Base-by-base conservation (phyloP, 352 stramenopile species). In the Proteromonas lacertae region DNA sequence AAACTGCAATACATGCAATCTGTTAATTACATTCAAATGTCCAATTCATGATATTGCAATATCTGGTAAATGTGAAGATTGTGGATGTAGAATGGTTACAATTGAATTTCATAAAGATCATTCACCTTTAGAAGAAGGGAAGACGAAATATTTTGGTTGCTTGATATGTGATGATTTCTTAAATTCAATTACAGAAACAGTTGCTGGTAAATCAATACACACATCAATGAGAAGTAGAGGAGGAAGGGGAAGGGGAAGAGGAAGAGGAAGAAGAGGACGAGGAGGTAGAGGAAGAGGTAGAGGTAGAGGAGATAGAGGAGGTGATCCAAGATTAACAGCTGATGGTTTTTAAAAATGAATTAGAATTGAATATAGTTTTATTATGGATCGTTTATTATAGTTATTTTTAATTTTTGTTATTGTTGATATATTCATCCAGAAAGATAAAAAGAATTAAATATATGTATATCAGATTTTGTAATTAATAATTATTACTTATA, bases 31-130 rank as follows among this genome's bases (percentile, higher is more conserved):
- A 16, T 62, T 62, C 40, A 52, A 50, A 25, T 22, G 39, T 4
- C 42, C 36, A 7, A 56, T 56, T 14, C 52, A 58, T 35, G 43
- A 35, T 5, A 52, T 56, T 31, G 42, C 47, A 22, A 42, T 42
- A 13, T 6, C 9, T 21, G 30, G 44, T 13, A 38, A 29, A 7
- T 53, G 50, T 16, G 20, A 46, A 18, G 40, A 36, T 10, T 63
- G 55, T 30, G 46, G 42, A 9, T 50, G 49, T 0, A 43, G 38
- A 17, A 32, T 52, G 5, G 31, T 63, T n/a, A 38, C 55, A 25
- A 40, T 63, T 2, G 46, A 55, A 20, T 62, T 62, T 23, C 49
- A 62, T 41, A 59, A 57, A 17, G 42, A 57, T 17, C 56, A 57
- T 39, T 43, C 40, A 1, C 48, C 52, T 13, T 26, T 59, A 29